These are phyloP conservation scores for Cicer bijugum DNA, from an alignment of 306 rosid genomes.

Conservation along the genomic window DNA sequence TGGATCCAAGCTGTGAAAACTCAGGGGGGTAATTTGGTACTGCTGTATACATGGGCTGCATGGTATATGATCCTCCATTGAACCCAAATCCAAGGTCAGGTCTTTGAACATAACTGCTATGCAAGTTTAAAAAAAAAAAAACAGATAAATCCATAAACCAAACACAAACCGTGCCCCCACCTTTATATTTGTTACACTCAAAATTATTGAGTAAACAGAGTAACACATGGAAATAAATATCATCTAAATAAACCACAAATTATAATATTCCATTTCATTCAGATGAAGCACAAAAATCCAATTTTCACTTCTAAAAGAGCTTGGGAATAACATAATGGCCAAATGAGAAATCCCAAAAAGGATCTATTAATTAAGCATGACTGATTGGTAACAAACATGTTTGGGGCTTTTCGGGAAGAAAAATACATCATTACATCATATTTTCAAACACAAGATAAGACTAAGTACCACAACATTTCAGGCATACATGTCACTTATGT, in stretches of 20 bases:
- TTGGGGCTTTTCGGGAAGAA: constrained; percentile 6
- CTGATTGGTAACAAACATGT: background rate
- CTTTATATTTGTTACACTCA: background rate
- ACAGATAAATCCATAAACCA: constrained; percentile 5
- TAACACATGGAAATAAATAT: background rate
- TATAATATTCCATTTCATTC: constrained; percentile 4
- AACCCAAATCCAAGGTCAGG: constrained; percentile 95
- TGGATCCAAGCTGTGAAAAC: constrained; percentile 86
- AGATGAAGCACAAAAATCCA: background rate
- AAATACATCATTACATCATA: background rate
- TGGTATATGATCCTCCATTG: constrained; percentile 78
- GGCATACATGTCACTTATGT: background rate
- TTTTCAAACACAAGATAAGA: constrained; percentile 5
- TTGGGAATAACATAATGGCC: background rate
- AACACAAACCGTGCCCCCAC: background rate
- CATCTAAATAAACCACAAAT: background rate
- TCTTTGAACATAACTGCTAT: constrained; percentile 86
- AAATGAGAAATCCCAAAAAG: background rate
- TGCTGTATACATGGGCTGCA: constrained; percentile 89
- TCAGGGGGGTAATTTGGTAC: constrained; percentile 80
- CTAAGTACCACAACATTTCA: background rate
- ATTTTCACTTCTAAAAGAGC: background rate
- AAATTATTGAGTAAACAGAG: background rate
- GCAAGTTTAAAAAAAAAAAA: constrained; percentile 27
- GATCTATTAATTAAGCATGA: background rate